Evolutionary conservation across 1,284 basidiomycete genomes (phyloP).

Genomic region (Malassezia yamatoensis): DNA sequence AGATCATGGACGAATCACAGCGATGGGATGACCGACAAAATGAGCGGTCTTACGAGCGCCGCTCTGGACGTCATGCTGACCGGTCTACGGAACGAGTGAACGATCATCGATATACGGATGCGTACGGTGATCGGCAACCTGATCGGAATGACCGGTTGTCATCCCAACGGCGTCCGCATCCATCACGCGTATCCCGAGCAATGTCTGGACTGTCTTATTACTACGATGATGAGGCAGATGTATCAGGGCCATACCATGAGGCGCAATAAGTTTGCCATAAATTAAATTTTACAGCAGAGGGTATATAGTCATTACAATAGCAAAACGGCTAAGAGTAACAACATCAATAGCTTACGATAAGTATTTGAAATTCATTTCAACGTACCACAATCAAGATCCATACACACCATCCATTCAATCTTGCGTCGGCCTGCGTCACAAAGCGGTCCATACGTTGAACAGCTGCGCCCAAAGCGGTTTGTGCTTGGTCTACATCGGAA

Average conservation of each 20-base stretch:
- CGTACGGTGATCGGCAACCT: too few species aligned
- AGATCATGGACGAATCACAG: too few species aligned
- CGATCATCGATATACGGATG: too few species aligned
- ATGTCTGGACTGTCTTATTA: conserved; percentile 16
- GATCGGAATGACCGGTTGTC: not conserved
- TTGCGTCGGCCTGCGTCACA: conserved; percentile 32
- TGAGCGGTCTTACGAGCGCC: too few species aligned
- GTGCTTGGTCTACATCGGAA: conserved; percentile 34
- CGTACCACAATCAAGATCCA: conserved; percentile 41
- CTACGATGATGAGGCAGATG: conserved; percentile 7
- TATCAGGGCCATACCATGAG: not conserved
- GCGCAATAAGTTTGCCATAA: not conserved
- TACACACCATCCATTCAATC: conserved; percentile 45
- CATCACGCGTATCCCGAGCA: not conserved
- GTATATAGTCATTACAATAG: not conserved
- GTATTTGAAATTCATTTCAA: not conserved
- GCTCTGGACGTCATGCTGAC: too few species aligned
- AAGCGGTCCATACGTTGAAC: conserved; percentile 42
- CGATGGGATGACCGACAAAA: too few species aligned
- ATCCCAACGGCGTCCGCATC: too few species aligned
- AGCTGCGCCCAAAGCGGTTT: conserved; percentile 29
- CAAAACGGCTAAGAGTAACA: conserved; percentile 7
- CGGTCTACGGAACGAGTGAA: too few species aligned
- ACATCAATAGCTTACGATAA: not conserved
- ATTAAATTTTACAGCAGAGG: too few species aligned